Evolutionary conservation across 2,329 filamentous ascomycete species (phyloP).

Genomic region (Cadophora luteo-olivacea): DNA sequence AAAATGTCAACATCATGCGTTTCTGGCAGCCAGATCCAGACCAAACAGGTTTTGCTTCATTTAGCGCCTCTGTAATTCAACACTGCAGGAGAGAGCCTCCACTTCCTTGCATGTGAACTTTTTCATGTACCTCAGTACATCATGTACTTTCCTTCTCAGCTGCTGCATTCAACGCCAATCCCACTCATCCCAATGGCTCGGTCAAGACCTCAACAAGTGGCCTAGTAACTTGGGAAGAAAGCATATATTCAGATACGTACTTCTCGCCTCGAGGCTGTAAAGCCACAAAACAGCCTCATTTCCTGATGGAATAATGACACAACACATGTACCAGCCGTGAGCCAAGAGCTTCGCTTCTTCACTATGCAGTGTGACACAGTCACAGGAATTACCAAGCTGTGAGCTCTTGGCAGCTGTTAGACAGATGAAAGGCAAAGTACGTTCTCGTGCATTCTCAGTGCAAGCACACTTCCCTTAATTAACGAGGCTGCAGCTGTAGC

Average conservation of each 20-base stretch:
- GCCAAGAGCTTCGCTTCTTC: background rate
- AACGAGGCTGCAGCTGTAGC: slow-evolving; percentile 3
- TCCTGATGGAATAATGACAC: background rate
- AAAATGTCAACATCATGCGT: background rate
- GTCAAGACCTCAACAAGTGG: background rate
- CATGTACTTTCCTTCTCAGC: background rate
- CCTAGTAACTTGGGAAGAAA: background rate
- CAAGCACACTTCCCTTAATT: slow-evolving; percentile 1
- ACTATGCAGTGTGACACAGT: slow-evolving; percentile 3
- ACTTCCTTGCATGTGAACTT: background rate
- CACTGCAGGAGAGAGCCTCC: background rate
- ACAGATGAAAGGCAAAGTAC: background rate
- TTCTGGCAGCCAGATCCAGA: background rate
- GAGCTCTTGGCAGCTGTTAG: background rate
- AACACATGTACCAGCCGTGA: background rate
- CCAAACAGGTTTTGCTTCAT: slow-evolving; percentile 1
- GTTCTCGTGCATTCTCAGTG: slow-evolving; percentile 2
- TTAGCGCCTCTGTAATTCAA: background rate
- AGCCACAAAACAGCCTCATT: slow-evolving; percentile 1
- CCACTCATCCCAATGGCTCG: background rate
- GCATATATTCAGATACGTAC: background rate
- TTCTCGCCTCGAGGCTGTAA: background rate
- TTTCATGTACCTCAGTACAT: background rate
- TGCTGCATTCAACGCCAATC: background rate
- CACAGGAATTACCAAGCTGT: background rate